These are phyloP conservation scores for Fagus sylvatica DNA, from an alignment of 306 rosid species.

Conservation along the genomic window DNA sequence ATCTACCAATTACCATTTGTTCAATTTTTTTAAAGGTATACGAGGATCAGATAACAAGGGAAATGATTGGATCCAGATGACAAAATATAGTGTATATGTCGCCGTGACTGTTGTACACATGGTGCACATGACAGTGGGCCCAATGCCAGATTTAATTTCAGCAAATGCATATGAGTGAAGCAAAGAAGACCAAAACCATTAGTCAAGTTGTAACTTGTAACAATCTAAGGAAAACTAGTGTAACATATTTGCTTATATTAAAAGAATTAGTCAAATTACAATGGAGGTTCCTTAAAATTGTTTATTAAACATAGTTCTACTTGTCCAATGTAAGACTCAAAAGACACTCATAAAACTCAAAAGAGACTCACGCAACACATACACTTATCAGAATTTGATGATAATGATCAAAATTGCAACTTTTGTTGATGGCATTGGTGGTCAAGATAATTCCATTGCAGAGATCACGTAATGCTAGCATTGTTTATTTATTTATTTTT, in stretches of 20 bases:
- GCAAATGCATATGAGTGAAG: background rate
- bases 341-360: no score
- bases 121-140: slow-evolving; percentile 25
- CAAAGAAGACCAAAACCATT: background rate
- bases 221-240: no score
- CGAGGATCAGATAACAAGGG: no score
- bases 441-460: background rate
- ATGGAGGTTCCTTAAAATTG: no score
- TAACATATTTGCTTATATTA: no score
- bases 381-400: no score
- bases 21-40: background rate
- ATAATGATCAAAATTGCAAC: background rate
- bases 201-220: background rate
- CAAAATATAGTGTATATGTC: background rate
- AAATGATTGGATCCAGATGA: no score
- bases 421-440: background rate
- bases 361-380: no score
- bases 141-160: background rate
- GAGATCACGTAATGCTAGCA: background rate
- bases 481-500: background rate
- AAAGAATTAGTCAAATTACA: no score
- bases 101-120: background rate
- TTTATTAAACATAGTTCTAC: no score
- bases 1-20: background rate
- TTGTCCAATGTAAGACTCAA: no score